A percentile compares a stretch with the other conserved stretches of the same genome.
Evolutionary conservation across 140 eudicot species (phyloP).

Genomic region (Senecio squalidus): DNA sequence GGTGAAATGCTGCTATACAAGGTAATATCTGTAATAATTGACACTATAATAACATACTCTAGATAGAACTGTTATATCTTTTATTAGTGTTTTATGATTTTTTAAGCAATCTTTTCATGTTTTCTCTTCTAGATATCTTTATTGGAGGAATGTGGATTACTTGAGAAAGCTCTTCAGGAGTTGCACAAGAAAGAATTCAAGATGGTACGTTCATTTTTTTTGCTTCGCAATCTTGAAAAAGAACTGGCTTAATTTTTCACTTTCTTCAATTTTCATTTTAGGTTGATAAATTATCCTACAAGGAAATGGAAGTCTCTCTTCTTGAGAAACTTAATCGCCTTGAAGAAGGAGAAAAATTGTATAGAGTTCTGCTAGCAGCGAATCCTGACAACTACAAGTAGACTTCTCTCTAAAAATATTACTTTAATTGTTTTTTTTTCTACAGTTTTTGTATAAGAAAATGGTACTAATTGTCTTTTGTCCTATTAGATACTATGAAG

Average conservation of each 20-base stretch:
- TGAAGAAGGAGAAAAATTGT: constrained; percentile 75
- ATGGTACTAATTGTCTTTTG: constrained; percentile 12
- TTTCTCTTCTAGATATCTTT: constrained; percentile 53
- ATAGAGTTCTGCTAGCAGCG: constrained; percentile 65
- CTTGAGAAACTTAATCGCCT: constrained; percentile 69
- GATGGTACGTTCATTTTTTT: constrained; percentile 53
- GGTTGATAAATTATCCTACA: constrained; percentile 79
- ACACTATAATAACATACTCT: not conserved
- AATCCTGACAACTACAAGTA: constrained; percentile 98
- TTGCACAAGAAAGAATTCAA: constrained; percentile 63
- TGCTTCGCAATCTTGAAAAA: not conserved
- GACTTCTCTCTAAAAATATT: not conserved
- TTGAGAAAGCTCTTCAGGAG: constrained; percentile 84
- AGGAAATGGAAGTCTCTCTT: constrained; percentile 90
- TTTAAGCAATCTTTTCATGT: too few species aligned
- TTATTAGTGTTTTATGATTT: too few species aligned
- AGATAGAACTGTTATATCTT: not conserved
- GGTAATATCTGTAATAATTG: constrained; percentile 34
- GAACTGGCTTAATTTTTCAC: not conserved
- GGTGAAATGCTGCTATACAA: constrained; percentile 96
- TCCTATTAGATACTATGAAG: constrained; percentile 76
- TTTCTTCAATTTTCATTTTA: constrained; percentile 15
- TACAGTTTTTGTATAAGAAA: not conserved
- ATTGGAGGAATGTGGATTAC: constrained; percentile 76
- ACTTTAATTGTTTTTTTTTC: not conserved